These are phyloP conservation scores for Fusarium setosum DNA, from an alignment of 2,329 filamentous ascomycete species.

Conservation along the genomic window DNA sequence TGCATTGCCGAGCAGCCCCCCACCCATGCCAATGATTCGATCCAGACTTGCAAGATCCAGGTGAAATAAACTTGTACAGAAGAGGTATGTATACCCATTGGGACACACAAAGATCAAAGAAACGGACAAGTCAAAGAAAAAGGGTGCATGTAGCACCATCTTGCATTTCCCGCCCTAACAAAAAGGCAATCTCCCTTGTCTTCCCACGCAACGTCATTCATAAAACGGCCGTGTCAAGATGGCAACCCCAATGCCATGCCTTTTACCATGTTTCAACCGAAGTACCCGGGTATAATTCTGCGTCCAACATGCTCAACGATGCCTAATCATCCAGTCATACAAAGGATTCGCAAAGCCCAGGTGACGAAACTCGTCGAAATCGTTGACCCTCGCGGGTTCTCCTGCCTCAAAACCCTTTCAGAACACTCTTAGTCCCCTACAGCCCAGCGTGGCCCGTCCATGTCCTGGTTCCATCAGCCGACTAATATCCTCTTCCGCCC, in stretches of 20 bases:
- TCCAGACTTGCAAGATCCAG: no score
- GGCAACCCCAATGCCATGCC: slow-evolving; percentile 37
- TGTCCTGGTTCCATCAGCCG: slow-evolving; percentile 1
- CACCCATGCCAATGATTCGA: no score
- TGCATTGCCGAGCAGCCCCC: no score
- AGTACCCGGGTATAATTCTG: slow-evolving; percentile 45
- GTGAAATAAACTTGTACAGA: neutral
- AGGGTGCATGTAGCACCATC: slow-evolving; percentile 30
- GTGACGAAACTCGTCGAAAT: slow-evolving; percentile 39
- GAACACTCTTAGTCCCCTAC: slow-evolving; percentile 2
- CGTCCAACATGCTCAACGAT: slow-evolving; percentile 44
- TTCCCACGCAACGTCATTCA: slow-evolving; percentile 39
- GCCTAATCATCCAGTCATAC: slow-evolving; percentile 40
- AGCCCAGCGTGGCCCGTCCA: slow-evolving; percentile 5
- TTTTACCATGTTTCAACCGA: slow-evolving; percentile 41
- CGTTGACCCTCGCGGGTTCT: slow-evolving; percentile 24
- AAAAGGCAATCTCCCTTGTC: slow-evolving; percentile 20
- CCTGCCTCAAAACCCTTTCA: slow-evolving; percentile 10
- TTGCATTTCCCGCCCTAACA: slow-evolving; percentile 20
- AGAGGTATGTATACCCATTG: no score
- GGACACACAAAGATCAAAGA: neutral
- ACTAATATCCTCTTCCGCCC: slow-evolving; percentile 57
- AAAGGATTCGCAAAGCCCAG: slow-evolving; percentile 42
- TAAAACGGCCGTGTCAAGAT: slow-evolving; percentile 44
- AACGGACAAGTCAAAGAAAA: slow-evolving; percentile 4